phyloP scores from a whole-genome alignment of 345 rosid species.

The Salix udensis region DNA sequence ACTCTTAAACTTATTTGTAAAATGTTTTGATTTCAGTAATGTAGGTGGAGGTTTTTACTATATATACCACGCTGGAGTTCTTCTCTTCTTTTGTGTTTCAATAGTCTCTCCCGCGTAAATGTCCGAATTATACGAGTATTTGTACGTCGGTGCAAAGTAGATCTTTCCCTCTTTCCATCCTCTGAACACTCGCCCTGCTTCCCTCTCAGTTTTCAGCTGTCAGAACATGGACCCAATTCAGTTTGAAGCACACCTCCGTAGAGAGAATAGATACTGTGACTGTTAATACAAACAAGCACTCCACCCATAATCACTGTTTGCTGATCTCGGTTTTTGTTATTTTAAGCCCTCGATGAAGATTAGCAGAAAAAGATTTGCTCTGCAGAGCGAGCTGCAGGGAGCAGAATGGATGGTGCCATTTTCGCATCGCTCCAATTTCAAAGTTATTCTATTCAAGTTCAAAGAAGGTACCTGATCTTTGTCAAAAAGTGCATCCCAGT shows the following conservation, averaged over 20 bases:
- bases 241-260: background rate
- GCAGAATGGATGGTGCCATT: background rate
- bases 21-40: background rate
- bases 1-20: background rate
- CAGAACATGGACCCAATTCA: background rate
- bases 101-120: slow-evolving; percentile 66
- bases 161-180: slow-evolving; percentile 95
- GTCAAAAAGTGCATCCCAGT: slow-evolving; percentile 63
- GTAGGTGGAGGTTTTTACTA: background rate
- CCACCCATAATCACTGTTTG: background rate
- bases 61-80: slow-evolving; percentile 94
- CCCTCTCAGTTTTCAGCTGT: slow-evolving; percentile 87
- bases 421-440: background rate
- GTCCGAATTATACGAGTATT: slow-evolving; percentile 79
- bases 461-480: slow-evolving; percentile 78
- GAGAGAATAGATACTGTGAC: background rate
- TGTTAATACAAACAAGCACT: background rate
- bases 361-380: background rate
- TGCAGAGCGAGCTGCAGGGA: background rate
- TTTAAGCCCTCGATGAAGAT: background rate
- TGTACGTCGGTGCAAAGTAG: slow-evolving; percentile 85
- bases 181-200: slow-evolving; percentile 77
- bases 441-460: background rate
- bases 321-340: background rate
- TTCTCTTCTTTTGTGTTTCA: slow-evolving; percentile 63